phyloP scores from a whole-genome alignment of 2,329 filamentous ascomycete species.

The Hymenoscyphus fructigenus region DNA sequence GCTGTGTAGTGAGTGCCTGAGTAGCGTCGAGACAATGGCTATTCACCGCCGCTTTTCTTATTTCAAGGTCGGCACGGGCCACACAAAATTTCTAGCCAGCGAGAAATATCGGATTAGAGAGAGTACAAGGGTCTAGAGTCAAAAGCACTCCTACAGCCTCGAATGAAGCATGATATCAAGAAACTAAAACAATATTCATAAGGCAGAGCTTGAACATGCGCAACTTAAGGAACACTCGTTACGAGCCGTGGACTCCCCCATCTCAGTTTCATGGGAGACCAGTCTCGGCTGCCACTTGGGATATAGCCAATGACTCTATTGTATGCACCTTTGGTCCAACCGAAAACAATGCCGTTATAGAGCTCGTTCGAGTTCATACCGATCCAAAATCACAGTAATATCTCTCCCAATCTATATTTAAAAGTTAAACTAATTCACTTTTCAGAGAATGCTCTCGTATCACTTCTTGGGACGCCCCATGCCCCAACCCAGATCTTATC shows the following conservation, averaged over 20 bases:
- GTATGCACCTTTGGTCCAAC: slow-evolving; percentile 85
- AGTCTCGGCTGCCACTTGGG: slow-evolving; percentile 82
- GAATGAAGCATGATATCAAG: not conserved
- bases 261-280: slow-evolving; percentile 48
- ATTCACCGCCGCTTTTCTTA: not conserved
- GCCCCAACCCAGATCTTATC: slow-evolving; percentile 70
- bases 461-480: slow-evolving; percentile 86
- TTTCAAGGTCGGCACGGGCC: not conserved
- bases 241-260: slow-evolving; percentile 62
- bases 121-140: not conserved
- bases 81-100: slow-evolving; percentile 1
- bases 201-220: slow-evolving; percentile 59
- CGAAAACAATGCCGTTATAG: slow-evolving; percentile 66
- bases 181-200: not conserved
- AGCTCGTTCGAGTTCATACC: slow-evolving; percentile 60
- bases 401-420: slow-evolving; percentile 36
- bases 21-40: too few relatives aligned
- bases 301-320: slow-evolving; percentile 72
- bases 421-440: slow-evolving; percentile 32
- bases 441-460: slow-evolving; percentile 47
- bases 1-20: too few relatives aligned
- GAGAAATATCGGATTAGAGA: not conserved
- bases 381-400: slow-evolving; percentile 39
- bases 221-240: slow-evolving; percentile 78
- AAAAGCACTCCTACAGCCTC: not conserved